phyloP scores from a whole-genome alignment of 2,329 filamentous ascomycete species.

The Fusarium caatingaense region DNA sequence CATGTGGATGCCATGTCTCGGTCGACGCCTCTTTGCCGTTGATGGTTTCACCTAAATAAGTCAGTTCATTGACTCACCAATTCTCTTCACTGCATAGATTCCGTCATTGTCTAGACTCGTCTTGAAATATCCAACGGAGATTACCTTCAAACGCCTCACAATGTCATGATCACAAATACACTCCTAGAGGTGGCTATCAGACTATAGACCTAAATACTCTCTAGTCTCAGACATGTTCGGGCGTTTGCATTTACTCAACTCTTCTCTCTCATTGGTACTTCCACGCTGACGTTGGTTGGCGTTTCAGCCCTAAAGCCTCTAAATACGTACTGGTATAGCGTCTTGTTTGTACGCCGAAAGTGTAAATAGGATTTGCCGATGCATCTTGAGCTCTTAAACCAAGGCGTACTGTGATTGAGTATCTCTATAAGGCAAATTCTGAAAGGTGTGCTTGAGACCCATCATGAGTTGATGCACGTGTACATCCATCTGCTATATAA shows the following conservation, averaged over 20 bases:
- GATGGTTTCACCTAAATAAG: constrained; percentile 29
- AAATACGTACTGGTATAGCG: background rate
- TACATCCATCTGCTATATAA: background rate
- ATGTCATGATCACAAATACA: background rate
- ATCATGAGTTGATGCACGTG: background rate
- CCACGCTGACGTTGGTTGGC: background rate
- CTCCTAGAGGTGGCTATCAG: background rate
- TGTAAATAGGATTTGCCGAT: background rate
- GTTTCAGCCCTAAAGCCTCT: constrained; percentile 8
- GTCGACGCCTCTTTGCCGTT: constrained; percentile 30
- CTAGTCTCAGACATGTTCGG: background rate
- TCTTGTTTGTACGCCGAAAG: background rate
- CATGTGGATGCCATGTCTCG: constrained; percentile 31
- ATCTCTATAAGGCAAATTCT: background rate
- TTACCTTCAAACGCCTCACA: background rate
- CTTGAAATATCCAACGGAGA: background rate
- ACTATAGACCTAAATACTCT: background rate
- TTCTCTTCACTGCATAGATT: background rate
- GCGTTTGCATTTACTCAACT: constrained; percentile 1
- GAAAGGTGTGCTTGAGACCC: background rate
- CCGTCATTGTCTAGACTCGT: background rate
- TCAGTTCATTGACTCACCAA: background rate
- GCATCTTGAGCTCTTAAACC: background rate
- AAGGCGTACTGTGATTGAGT: background rate
- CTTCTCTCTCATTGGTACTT: background rate